These are phyloP conservation scores for Tripidium arundinaceum DNA, from an alignment of 202 grass and related monocot genomes.

Conservation along the genomic window DNA sequence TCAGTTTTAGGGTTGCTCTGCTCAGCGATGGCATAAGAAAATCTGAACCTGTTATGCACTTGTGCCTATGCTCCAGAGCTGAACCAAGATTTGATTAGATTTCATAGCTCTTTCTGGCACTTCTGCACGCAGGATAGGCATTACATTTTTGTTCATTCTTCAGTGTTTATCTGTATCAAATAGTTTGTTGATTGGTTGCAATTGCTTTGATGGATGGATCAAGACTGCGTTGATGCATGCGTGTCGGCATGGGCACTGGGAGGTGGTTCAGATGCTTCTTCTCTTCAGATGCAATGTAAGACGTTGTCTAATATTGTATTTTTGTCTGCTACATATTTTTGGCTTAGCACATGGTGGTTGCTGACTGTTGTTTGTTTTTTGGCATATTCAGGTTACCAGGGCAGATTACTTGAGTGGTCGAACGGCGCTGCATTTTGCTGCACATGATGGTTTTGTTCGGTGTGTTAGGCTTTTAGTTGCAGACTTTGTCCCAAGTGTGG, in stretches of 20 bases:
- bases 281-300: slow-evolving; percentile 87
- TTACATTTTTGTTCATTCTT: slow-evolving; percentile 3
- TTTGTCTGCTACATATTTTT: neutral
- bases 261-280: slow-evolving; percentile 86
- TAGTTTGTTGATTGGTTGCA: slow-evolving; percentile 21
- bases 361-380: slow-evolving; percentile 23
- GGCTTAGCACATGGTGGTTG: neutral
- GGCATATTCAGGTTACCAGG: slow-evolving; percentile 53
- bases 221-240: slow-evolving; percentile 96
- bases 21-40: no score
- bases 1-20: no score
- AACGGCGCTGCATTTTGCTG: no score
- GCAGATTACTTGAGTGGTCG: no score
- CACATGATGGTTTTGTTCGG: no score
- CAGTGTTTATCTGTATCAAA: slow-evolving; percentile 5
- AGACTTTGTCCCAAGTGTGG: slow-evolving; percentile 55
- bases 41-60: neutral
- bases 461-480: no score
- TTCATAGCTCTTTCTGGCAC: neutral
- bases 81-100: neutral
- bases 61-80: neutral
- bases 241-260: slow-evolving; percentile 87
- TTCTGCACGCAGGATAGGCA: neutral
- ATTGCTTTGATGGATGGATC: slow-evolving; percentile 29
- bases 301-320: slow-evolving; percentile 12